These are phyloP conservation scores for Trebouxiophyceae sp. DNA, from an alignment of 163 green algal species.

Conservation along the genomic window DNA sequence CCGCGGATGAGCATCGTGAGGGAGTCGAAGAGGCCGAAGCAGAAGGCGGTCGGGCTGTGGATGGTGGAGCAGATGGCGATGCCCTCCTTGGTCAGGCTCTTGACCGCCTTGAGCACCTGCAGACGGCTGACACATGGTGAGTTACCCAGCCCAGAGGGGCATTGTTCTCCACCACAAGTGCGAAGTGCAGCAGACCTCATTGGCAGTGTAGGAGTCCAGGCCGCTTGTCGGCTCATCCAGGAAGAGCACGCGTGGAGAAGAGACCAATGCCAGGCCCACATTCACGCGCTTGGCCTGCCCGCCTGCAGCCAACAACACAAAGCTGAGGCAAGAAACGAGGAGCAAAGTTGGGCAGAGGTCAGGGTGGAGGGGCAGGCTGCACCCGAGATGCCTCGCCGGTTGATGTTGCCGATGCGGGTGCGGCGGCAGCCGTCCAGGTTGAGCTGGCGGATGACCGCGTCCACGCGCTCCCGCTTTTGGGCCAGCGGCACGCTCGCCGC, in stretches of 20 bases:
- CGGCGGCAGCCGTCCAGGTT: conserved; percentile 42
- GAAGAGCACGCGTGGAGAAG: conserved; percentile 57
- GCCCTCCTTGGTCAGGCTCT: conserved; percentile 47
- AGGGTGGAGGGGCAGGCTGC: too few relatives aligned
- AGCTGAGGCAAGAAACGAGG: too few relatives aligned
- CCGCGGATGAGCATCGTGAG: conserved; percentile 70
- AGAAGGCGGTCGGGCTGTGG: conserved; percentile 57
- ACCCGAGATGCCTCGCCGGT: conserved; percentile 34
- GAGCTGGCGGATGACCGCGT: conserved; percentile 46
- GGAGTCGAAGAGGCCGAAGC: conserved; percentile 66
- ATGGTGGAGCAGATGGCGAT: conserved; percentile 80
- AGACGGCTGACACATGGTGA: too few relatives aligned
- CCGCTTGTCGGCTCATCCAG: conserved; percentile 60
- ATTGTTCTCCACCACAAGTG: too few relatives aligned
- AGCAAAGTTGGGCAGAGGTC: too few relatives aligned
- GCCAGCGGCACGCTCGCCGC: conserved; percentile 21
- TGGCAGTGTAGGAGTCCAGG: conserved; percentile 58
- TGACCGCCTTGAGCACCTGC: conserved; percentile 61
- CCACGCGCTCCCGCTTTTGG: conserved; percentile 48
- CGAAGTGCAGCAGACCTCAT: too few relatives aligned
- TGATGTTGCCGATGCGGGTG: conserved; percentile 53
- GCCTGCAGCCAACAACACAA: conserved; percentile 7
- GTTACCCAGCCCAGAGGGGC: background rate
- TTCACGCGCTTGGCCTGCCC: conserved; percentile 40
- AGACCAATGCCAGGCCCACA: conserved; percentile 55